Percentiles rank a stretch among this genome's conserved stretches.
Evolutionary conservation across 768 basidiomycete genomes (phyloP).

Genomic region (Suillus bovinus): DNA sequence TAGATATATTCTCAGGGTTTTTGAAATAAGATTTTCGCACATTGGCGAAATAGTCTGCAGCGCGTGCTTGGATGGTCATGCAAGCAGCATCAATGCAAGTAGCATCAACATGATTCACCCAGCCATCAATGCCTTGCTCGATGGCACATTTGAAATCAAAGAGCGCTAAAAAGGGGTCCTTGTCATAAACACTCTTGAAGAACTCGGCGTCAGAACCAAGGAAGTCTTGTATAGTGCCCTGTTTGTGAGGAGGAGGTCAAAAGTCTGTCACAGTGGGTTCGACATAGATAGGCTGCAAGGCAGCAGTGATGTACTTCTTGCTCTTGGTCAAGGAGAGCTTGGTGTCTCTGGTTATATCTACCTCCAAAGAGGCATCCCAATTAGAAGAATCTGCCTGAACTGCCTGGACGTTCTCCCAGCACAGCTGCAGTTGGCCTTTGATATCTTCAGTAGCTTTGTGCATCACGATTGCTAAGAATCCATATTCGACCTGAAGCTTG

Average conservation of each 20-base stretch:
- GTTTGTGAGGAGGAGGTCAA: not conserved
- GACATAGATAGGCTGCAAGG: constrained; percentile 9
- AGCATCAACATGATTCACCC: constrained; percentile 26
- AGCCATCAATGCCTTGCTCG: constrained; percentile 30
- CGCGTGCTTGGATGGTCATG: constrained; percentile 27
- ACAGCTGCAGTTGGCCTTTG: constrained; percentile 23
- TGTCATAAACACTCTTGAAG: constrained; percentile 14
- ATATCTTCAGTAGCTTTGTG: constrained; percentile 35
- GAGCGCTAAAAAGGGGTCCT: constrained; percentile 22
- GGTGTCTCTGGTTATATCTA: constrained; percentile 35
- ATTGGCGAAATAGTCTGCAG: constrained; percentile 24
- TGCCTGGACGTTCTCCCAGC: constrained; percentile 36
- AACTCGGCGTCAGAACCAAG: constrained; percentile 15
- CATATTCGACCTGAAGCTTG: constrained; percentile 27
- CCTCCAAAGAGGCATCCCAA: constrained; percentile 23
- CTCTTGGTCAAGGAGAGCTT: constrained; percentile 34
- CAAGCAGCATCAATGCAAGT: constrained; percentile 25
- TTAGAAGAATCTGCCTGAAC: constrained; percentile 23
- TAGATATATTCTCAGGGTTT: constrained; percentile 37
- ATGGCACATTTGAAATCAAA: constrained; percentile 41
- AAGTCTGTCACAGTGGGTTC: constrained; percentile 12
- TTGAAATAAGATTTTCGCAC: constrained; percentile 29
- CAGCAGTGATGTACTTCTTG: constrained; percentile 26
- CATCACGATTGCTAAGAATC: constrained; percentile 13
- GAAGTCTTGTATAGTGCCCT: constrained; percentile 21